Evolutionary conservation across 257 asterid species (phyloP), one percentile per base, ranked within the genome.

Genomic region (Verbascum thapsus): DNA sequence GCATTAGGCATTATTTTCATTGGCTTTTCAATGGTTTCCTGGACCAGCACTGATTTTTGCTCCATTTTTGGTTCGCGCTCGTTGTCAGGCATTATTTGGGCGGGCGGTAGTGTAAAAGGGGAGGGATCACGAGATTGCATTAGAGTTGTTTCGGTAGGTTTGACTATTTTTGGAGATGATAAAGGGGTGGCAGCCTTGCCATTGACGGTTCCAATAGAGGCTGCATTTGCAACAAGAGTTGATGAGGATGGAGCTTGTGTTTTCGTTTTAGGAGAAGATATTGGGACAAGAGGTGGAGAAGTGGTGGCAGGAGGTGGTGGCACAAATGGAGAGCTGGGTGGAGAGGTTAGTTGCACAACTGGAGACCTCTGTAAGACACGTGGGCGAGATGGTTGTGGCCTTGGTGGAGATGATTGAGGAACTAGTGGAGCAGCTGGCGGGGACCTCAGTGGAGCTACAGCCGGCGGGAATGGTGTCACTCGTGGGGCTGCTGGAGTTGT

Each of bases 101-200:
- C 32, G 2, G 82, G 79, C 1, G 82, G 79, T 4, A 77, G 76
- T 23, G 67, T 63, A 7, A 77, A 43, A 5, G 79, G 92, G 49
- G 92, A 82, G 17, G 85, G 88, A 10, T 83, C 82, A 51, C 19
- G 74, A 30, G 74, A 53, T 15, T 3, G 72, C 34, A 50, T 65
- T 78, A n/a, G n/a, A n/a, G n/a, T n/a, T n/a, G n/a, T n/a, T n/a
- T n/a, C n/a, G n/a, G n/a, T n/a, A n/a, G n/a, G n/a, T n/a, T n/a
- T n/a, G n/a, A n/a, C n/a, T 0, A 8, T 23, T 38, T 45, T 60
- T 0, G 79, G 71, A 50, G 81, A 52, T 32, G 56, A 69, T 1
- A 71, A 61, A 10, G 81, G 73, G 0, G 66, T 66, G 53, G 51
- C 60, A 3, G 39, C 72, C 15, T 50, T 6, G 5, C 74, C 64